These are phyloP conservation scores for Nemania sp. DNA, from an alignment of 2,329 filamentous ascomycete genomes.

Conservation along the genomic window DNA sequence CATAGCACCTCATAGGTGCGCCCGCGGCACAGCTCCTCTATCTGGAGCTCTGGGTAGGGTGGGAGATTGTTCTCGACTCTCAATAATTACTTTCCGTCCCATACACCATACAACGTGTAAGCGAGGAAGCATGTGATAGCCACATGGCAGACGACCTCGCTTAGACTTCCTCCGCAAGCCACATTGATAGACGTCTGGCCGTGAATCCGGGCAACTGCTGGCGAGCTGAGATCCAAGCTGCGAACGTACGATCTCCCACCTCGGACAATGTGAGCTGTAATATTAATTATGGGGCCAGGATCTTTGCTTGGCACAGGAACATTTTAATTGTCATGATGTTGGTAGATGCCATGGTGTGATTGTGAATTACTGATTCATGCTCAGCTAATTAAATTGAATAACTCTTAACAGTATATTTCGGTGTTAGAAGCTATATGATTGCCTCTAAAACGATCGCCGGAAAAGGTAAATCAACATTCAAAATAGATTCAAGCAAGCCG, in stretches of 20 bases:
- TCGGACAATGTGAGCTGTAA: no score
- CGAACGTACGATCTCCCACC: no score
- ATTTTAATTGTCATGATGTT: background rate
- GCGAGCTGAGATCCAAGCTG: background rate
- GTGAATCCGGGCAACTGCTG: background rate
- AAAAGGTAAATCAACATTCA: no score
- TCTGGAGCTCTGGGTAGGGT: no score
- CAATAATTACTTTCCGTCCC: background rate
- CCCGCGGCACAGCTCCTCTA: background rate
- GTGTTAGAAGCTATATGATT: no score
- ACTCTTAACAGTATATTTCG: no score
- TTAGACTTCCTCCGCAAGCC: slow-evolving; percentile 5
- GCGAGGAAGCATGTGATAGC: slow-evolving; percentile 8
- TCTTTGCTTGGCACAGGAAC: background rate
- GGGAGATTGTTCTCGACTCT: background rate
- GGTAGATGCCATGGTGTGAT: no score
- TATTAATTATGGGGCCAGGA: no score
- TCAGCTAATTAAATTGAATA: no score
- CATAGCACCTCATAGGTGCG: slow-evolving; percentile 1
- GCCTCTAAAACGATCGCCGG: no score
- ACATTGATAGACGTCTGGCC: background rate
- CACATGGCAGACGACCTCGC: slow-evolving; percentile 12
- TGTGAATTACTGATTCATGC: no score
- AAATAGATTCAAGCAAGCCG: no score
- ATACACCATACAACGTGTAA: slow-evolving; percentile 2